Conservation (phyloP, 495 filamentous ascomycete species). For the Podospora conica region DNA sequence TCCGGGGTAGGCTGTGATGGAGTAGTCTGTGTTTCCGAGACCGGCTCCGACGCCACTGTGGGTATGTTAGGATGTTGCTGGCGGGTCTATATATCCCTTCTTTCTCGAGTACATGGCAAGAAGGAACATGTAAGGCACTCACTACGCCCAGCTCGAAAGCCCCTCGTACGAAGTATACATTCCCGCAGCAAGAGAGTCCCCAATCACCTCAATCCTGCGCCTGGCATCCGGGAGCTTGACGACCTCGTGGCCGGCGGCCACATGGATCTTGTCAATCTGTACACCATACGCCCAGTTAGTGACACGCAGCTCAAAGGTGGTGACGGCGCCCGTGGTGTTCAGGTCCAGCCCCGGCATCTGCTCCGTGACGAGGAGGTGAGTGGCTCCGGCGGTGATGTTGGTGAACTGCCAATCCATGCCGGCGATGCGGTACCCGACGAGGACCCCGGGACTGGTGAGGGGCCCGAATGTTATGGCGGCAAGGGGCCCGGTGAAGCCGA, state of each 20-base stretch:
- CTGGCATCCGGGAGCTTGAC: slow-evolving; percentile 45
- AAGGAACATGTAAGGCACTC: not conserved
- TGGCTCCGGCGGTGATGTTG: slow-evolving; percentile 56
- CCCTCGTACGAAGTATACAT: slow-evolving; percentile 62
- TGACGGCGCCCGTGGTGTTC: slow-evolving; percentile 35
- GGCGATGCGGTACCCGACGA: slow-evolving; percentile 57
- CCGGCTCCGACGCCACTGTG: slow-evolving; percentile 47
- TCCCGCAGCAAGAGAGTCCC: slow-evolving; percentile 52
- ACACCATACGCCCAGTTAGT: slow-evolving; percentile 64
- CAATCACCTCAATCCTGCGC: slow-evolving; percentile 60
- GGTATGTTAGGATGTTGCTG: not conserved
- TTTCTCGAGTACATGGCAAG: not conserved
- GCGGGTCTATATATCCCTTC: too few relatives aligned
- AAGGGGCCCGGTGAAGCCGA: slow-evolving; percentile 57
- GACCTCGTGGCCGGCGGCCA: slow-evolving; percentile 42
- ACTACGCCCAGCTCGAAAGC: slow-evolving; percentile 54
- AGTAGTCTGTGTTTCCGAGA: slow-evolving; percentile 58
- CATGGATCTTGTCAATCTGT: slow-evolving; percentile 53
- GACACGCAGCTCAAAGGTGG: slow-evolving; percentile 50
- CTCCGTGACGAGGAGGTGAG: slow-evolving; percentile 53
- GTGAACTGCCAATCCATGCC: slow-evolving; percentile 63
- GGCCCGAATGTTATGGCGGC: slow-evolving; percentile 60
- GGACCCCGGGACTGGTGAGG: slow-evolving; percentile 47
- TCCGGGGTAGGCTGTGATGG: slow-evolving; percentile 56
- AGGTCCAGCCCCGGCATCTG: slow-evolving; percentile 36